Base-by-base conservation (phyloP, 352 stramenopile species). In the Globisporangium heterothallicum region DNA sequence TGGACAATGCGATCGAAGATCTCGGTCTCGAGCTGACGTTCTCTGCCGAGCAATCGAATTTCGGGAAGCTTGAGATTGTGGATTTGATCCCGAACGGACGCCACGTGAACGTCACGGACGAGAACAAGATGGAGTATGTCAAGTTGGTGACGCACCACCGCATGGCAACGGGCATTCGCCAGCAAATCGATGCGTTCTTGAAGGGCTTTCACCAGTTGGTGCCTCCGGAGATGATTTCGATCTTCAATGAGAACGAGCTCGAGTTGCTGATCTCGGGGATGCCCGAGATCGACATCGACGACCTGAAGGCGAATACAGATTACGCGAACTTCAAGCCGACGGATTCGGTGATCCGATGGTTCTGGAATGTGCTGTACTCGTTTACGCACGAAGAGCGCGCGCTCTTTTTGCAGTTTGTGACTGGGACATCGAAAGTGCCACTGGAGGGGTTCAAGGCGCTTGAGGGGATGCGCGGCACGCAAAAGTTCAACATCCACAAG, bases 401-500 rank as follows among this genome's bases (percentile, higher is more conserved):
- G 9, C 66, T 95, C 24, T 96, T 98, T 38, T 53, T 98, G 60
- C 91, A 97, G 67, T 98, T 98, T 61, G 88, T 96, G 21, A 98
- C 92, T 6, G 92, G 81, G 30, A 97, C 84, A 2, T 94, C 84
- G 12, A 96, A 96, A 53, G 86, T 97, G 19, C 97, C 97, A 21
- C 79, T 99, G 18, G 92, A 98, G 68, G 97, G 97, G 19, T 99
- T 99, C 68, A 93, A 95, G 60, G 89, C 97, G 22, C 79, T 99
- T 0, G 96, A 99, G 64, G 97, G 97, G 49, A 99, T 99, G 96
- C 88, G 96, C 22, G 97, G 97, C 24, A 95, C 96, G 32, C 94
- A 98, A 68, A 98, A 98, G 66, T 99, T 99, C 69, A 99, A 97
- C 64, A 99, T 99, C 63, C 96, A 99, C 78, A 98, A 98, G 71